Evolutionary conservation across 2,329 filamentous ascomycete species (phyloP).

Genomic region (Chaetomiaceae sp.): DNA sequence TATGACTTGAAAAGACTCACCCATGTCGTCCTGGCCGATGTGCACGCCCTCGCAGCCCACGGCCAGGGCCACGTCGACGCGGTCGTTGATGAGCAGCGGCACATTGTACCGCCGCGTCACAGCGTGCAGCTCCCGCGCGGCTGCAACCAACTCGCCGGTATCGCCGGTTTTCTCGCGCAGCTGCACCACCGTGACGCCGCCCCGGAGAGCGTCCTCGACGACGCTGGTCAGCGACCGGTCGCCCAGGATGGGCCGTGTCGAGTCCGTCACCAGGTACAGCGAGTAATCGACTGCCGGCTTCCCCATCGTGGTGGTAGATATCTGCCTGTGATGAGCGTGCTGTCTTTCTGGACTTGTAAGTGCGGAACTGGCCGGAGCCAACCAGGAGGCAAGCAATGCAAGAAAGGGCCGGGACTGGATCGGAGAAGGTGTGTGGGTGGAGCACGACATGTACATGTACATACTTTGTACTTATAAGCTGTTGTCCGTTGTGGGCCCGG

Average conservation of each 20-base stretch:
- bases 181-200: slow-evolving; percentile 82
- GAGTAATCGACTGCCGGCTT: slow-evolving; percentile 58
- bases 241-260: slow-evolving; percentile 76
- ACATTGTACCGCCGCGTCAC: slow-evolving; percentile 62
- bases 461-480: too few species aligned
- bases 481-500: too few species aligned
- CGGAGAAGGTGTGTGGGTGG: too few species aligned
- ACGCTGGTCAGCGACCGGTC: slow-evolving; percentile 62
- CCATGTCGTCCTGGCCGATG: slow-evolving; percentile 89
- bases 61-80: slow-evolving; percentile 80
- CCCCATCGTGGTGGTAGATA: slow-evolving; percentile 13
- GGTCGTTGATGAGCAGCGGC: slow-evolving; percentile 87
- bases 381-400: too few species aligned
- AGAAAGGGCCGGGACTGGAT: too few species aligned
- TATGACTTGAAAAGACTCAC: slow-evolving; percentile 40
- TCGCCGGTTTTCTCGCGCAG: slow-evolving; percentile 83
- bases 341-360: too few species aligned
- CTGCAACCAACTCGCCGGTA: slow-evolving; percentile 64
- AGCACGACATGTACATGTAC: too few species aligned
- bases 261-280: slow-evolving; percentile 89
- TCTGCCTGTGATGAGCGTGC: background rate
- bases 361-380: too few species aligned
- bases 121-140: slow-evolving; percentile 62
- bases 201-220: slow-evolving; percentile 67
- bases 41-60: slow-evolving; percentile 88